phyloP scores from a whole-genome alignment of 2,329 filamentous ascomycete species.

The Fusarium sp. region DNA sequence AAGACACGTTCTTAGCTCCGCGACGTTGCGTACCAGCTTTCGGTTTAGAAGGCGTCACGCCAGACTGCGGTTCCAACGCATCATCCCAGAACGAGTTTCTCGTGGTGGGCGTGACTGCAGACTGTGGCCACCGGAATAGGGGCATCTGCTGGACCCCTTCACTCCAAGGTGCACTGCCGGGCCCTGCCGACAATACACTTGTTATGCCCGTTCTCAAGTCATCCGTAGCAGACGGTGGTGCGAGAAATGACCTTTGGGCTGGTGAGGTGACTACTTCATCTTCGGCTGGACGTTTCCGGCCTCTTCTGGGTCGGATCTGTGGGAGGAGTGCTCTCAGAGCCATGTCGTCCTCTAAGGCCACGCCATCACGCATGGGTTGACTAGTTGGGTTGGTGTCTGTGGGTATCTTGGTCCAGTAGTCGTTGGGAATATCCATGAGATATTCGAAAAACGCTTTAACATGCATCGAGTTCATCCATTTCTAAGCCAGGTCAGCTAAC shows the following conservation, averaged over 20 bases:
- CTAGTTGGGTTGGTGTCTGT: constrained; percentile 67
- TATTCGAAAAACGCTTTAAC: constrained; percentile 95
- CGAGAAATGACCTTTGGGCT: constrained; percentile 68
- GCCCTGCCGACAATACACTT: constrained; percentile 58
- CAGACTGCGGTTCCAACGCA: constrained; percentile 71
- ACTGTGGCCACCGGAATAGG: constrained; percentile 75
- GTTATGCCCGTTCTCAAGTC: constrained; percentile 47
- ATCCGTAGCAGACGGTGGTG: constrained; percentile 58
- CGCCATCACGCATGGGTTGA: constrained; percentile 76
- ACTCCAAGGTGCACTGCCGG: constrained; percentile 49
- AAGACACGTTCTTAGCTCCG: constrained; percentile 84
- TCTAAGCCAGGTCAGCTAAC: constrained; percentile 55
- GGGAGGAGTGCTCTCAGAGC: constrained; percentile 84
- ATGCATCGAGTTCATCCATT: constrained; percentile 98
- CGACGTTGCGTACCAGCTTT: constrained; percentile 63
- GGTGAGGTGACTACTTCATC: constrained; percentile 59
- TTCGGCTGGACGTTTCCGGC: constrained; percentile 69
- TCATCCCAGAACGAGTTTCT: constrained; percentile 63
- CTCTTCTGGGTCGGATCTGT: constrained; percentile 71
- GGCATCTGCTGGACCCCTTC: constrained; percentile 62
- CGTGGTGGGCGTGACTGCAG: constrained; percentile 73
- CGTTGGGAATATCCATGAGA: constrained; percentile 76
- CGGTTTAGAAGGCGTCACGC: constrained; percentile 70
- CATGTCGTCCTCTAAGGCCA: constrained; percentile 85
- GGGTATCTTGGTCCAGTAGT: constrained; percentile 82